Evolutionary conservation across 2,329 filamentous ascomycete species (phyloP), one percentile per base, ranked within the genome.

Genomic region (Aspergillus unguis): DNA sequence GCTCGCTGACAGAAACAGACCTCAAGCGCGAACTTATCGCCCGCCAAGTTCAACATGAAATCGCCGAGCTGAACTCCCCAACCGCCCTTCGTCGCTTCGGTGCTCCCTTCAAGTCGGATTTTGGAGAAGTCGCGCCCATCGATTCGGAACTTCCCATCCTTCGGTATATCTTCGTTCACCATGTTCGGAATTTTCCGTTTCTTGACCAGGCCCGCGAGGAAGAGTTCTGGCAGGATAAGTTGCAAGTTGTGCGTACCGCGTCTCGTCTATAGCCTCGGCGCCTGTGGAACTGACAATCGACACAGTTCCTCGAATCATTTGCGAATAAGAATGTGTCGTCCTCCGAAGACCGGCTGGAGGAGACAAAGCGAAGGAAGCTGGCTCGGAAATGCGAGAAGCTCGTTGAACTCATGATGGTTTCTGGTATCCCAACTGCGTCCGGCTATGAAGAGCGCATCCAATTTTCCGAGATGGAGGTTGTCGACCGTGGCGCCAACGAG

Each of bases 321-420:
- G 92, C 94, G 10, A 94, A 87, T 68, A 99, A 97, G 71, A 88
- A 92, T 70, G 96, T 99, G 40, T 97, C 92, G 2, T 95, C 92
- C 5, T 96, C 92, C 4, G 94, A 97, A 74, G 94, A 99, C 69
- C 85, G 94, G 3, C 77, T 97, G 29, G 94, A 99, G 74, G 91
- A 96, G 73, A 97, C 94, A 7, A 99, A 99, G 77, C 84, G 94
- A 53, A 82, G 86, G 59, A 99, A 99, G 72, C 76, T 99, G 59
- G 92, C 94, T 3, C 80, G 86, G 63, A 99, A 99, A 80, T 90
- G 89, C 44, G 87, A 94, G 71, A 99, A 99, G 76, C 77, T 99
- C 53, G 90, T 99, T 8, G 94, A 99, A 78, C 79, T 99, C 56
- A 99, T 99, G 94, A 96, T 99, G 91, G 94, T 99, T 6, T 97